A percentile compares a stretch with the other conserved stretches of the same genome.
These are phyloP conservation scores for Pythium plurisporium DNA, from an alignment of 352 stramenopile species.

Conservation along the genomic window DNA sequence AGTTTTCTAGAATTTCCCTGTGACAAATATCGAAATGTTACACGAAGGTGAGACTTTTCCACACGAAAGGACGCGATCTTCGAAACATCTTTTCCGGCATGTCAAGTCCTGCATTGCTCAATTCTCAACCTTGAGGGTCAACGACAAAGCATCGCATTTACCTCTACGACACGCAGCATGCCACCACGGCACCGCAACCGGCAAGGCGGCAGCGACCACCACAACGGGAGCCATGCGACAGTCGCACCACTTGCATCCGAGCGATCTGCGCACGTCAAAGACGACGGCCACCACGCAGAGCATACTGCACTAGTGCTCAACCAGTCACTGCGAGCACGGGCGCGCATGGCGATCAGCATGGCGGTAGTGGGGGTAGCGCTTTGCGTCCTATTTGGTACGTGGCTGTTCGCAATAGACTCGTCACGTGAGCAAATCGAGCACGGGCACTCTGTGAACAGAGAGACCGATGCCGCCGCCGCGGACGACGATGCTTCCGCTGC, in stretches of 20 bases:
- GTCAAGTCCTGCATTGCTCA: not conserved
- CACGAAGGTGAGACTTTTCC: constrained; percentile 2
- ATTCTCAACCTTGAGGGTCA: no score
- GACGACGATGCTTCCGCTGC: not conserved
- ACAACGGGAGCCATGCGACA: not conserved
- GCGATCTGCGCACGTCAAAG: not conserved
- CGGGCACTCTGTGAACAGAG: not conserved
- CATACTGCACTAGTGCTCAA: constrained; percentile 2
- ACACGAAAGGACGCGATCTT: constrained; percentile 15
- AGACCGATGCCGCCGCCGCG: not conserved
- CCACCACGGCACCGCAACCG: no score
- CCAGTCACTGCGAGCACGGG: not conserved
- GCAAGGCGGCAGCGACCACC: no score
- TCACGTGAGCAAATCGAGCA: not conserved
- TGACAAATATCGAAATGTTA: constrained; percentile 12
- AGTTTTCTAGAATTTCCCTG: not conserved
- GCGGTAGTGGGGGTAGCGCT: not conserved
- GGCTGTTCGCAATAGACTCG: not conserved
- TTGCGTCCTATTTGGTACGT: not conserved
- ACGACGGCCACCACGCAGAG: not conserved
- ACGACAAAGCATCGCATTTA: no score
- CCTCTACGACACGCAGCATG: no score
- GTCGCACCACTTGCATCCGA: not conserved
- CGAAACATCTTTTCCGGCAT: not conserved
- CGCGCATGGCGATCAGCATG: not conserved